Percentiles rank a stretch among this genome's conserved stretches.
Conservation (phyloP, 192 early-diverging fungal species). For the Thamnidium elegans region DNA sequence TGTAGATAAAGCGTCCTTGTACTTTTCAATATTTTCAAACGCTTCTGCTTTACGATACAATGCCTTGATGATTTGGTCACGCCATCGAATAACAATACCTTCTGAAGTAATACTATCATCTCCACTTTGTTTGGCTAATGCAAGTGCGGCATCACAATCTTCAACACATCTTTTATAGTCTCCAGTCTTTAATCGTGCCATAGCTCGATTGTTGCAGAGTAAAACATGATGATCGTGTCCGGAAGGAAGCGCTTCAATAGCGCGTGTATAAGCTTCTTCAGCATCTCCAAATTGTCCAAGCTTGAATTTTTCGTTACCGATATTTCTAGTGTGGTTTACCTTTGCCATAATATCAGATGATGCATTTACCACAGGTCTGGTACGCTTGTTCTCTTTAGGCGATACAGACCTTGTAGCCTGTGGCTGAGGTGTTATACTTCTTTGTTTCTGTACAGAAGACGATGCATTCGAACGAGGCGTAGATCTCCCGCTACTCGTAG, state of each 20-base stretch:
- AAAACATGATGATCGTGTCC: constrained; percentile 62
- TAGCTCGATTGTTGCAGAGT: constrained; percentile 86
- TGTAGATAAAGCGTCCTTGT: constrained; percentile 61
- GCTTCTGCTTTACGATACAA: constrained; percentile 76
- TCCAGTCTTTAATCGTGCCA: constrained; percentile 78
- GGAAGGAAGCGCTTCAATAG: constrained; percentile 60
- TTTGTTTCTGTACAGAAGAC: constrained; percentile 14
- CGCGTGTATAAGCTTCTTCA: constrained; percentile 63
- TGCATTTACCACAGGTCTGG: constrained; percentile 43
- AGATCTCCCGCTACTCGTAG: not conserved
- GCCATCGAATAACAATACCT: constrained; percentile 33
- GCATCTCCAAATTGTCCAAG: constrained; percentile 88
- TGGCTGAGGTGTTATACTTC: not conserved
- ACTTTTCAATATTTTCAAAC: constrained; percentile 83
- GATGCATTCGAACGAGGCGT: constrained; percentile 1
- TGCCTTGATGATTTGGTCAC: constrained; percentile 71
- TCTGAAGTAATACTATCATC: constrained; percentile 25
- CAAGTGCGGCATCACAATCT: constrained; percentile 62
- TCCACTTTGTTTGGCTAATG: constrained; percentile 33
- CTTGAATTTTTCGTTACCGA: constrained; percentile 84
- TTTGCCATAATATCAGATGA: constrained; percentile 36
- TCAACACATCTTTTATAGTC: constrained; percentile 67
- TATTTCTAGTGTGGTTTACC: constrained; percentile 47
- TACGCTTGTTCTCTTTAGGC: constrained; percentile 33
- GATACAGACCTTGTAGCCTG: constrained; percentile 11